Conservation (phyloP, 352 stramenopile genomes). For the Peronospora destructor region DNA sequence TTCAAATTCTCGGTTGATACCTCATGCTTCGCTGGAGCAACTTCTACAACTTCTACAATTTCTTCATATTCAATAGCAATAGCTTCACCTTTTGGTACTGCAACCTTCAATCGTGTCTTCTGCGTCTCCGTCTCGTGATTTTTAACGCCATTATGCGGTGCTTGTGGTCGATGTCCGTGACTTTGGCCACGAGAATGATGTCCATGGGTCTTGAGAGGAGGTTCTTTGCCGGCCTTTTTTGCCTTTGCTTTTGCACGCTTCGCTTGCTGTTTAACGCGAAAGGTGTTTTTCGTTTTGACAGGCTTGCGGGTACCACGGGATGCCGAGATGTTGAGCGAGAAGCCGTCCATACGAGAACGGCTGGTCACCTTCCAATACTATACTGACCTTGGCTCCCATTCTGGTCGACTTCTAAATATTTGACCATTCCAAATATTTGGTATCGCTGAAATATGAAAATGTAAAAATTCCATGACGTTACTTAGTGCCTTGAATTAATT, state of each 20-base stretch:
- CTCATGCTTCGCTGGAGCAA: constrained; percentile 6
- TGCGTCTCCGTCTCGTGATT: constrained; percentile 2
- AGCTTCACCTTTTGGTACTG: constrained; percentile 2
- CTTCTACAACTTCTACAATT: constrained; percentile 10
- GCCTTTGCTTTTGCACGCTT: constrained; percentile 44
- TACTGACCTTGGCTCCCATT: too few species aligned
- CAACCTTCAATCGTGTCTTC: constrained; percentile 2
- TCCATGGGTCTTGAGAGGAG: constrained; percentile 1
- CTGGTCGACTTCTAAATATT: too few species aligned
- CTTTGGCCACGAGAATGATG: constrained; percentile 5
- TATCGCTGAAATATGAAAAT: too few species aligned
- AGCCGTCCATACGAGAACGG: constrained; percentile 43
- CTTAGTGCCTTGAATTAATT: too few species aligned
- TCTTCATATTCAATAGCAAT: constrained; percentile 2
- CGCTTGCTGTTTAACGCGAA: constrained; percentile 68
- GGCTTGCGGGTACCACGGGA: constrained; percentile 33
- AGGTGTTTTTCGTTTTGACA: constrained; percentile 70
- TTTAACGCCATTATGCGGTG: constrained; percentile 2
- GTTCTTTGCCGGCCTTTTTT: constrained; percentile 25
- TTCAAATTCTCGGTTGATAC: constrained; percentile 11
- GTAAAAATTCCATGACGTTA: too few species aligned
- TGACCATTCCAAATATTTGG: too few species aligned
- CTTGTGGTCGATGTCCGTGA: constrained; percentile 3
- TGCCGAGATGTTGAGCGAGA: constrained; percentile 77
- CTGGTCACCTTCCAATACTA: constrained; percentile 10